Conservation (phyloP, 148 eudicot genomes). For the Hydrangea macrophylla region DNA sequence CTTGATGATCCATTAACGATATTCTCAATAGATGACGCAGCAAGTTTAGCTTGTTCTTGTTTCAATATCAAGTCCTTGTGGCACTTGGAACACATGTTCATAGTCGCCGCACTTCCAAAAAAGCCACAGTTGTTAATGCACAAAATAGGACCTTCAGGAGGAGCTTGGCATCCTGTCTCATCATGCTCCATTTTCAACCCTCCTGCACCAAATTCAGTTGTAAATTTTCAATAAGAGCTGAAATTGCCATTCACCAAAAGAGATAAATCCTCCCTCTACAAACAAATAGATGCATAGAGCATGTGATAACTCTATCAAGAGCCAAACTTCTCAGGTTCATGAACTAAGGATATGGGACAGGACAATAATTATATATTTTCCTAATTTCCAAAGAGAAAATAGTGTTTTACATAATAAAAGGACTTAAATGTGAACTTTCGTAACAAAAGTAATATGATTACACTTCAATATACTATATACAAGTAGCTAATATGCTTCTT, state of each 20-base stretch:
- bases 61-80: slow-evolving; percentile 61
- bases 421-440: too few relatives aligned
- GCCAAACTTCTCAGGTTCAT: background rate
- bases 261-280: background rate
- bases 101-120: slow-evolving; percentile 72
- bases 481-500: too few relatives aligned
- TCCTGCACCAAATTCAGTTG: slow-evolving; percentile 20
- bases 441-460: too few relatives aligned
- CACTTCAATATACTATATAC: too few relatives aligned
- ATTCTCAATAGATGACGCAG: slow-evolving; percentile 61
- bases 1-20: slow-evolving; percentile 62
- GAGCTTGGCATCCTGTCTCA: slow-evolving; percentile 57
- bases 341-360: background rate
- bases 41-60: slow-evolving; percentile 67
- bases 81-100: slow-evolving; percentile 91
- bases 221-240: background rate
- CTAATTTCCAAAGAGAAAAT: too few relatives aligned
- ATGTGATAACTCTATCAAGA: too few relatives aligned
- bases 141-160: slow-evolving; percentile 56
- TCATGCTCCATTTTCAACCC: slow-evolving; percentile 51
- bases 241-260: background rate
- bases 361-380: too few relatives aligned
- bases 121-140: slow-evolving; percentile 84
- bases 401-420: too few relatives aligned
- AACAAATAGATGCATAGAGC: background rate